Percentiles rank a stretch among this genome's conserved stretches.
phyloP scores from a whole-genome alignment of 2,329 filamentous ascomycete genomes.

The Blumeria graminis region DNA sequence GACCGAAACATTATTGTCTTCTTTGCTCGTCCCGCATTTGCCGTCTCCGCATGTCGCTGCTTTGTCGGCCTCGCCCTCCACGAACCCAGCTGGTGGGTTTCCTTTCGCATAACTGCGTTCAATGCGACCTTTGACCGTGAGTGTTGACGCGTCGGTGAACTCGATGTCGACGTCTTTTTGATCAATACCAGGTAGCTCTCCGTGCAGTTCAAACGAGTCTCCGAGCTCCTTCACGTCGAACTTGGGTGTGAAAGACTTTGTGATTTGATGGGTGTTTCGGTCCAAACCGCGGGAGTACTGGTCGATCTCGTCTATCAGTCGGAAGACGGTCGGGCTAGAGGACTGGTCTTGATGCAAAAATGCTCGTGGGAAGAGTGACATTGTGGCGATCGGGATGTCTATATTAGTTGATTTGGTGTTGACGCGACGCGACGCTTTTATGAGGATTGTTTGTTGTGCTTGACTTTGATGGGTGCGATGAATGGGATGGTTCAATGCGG shows the following conservation, averaged over 20 bases:
- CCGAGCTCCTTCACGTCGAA: slow-evolving; percentile 56
- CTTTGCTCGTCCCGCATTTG: too few species aligned
- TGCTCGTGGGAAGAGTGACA: slow-evolving; percentile 34
- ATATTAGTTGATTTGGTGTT: too few species aligned
- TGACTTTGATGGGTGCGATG: too few species aligned
- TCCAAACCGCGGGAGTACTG: slow-evolving; percentile 20
- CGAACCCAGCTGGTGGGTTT: neutral
- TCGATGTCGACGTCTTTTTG: slow-evolving; percentile 55
- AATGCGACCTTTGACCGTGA: slow-evolving; percentile 43
- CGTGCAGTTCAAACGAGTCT: slow-evolving; percentile 49
- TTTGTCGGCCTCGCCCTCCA: neutral
- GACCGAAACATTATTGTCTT: too few species aligned
- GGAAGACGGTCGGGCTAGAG: slow-evolving; percentile 36
- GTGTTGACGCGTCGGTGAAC: slow-evolving; percentile 51
- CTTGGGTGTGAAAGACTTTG: slow-evolving; percentile 40
- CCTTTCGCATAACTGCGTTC: slow-evolving; percentile 24
- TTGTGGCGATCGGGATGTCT: slow-evolving; percentile 11
- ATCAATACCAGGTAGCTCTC: slow-evolving; percentile 52
- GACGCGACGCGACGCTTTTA: too few species aligned
- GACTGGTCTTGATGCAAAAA: slow-evolving; percentile 17
- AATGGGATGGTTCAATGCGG: too few species aligned
- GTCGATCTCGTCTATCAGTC: slow-evolving; percentile 39
- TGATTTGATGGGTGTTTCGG: neutral
- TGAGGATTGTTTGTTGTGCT: too few species aligned
- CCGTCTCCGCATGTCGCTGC: too few species aligned